These are phyloP conservation scores for Lentinula sp. DNA, from an alignment of 768 basidiomycete genomes.

Conservation along the genomic window DNA sequence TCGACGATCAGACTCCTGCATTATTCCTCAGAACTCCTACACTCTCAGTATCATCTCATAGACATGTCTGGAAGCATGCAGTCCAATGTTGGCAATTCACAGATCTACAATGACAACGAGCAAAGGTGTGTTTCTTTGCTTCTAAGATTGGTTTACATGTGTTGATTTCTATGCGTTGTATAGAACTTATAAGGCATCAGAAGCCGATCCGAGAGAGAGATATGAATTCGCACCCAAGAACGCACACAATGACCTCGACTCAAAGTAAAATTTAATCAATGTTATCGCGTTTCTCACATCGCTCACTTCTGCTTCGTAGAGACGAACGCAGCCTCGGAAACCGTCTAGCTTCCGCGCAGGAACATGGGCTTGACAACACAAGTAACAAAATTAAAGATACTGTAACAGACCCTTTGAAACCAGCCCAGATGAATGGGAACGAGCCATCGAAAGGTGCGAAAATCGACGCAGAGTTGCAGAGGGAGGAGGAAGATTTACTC, in stretches of 20 bases:
- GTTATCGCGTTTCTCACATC: too few species aligned
- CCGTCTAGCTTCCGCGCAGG: conserved; percentile 26
- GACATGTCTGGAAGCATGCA: conserved; percentile 27
- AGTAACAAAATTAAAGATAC: conserved; percentile 22
- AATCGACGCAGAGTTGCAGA: conserved; percentile 50
- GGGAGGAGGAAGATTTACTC: conserved; percentile 44
- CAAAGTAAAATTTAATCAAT: conserved; percentile 20
- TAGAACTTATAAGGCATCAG: conserved; percentile 5
- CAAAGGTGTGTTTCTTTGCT: conserved; percentile 28
- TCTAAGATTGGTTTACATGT: neutral
- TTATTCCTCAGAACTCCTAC: neutral
- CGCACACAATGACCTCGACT: conserved; percentile 33
- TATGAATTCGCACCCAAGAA: conserved; percentile 26
- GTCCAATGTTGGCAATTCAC: conserved; percentile 44
- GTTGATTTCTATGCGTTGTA: too few species aligned
- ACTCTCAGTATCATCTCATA: neutral
- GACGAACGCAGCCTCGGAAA: conserved; percentile 38
- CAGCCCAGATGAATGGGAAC: conserved; percentile 48
- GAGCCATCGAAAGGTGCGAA: conserved; percentile 52
- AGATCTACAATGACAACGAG: conserved; percentile 41
- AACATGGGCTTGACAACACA: conserved; percentile 24
- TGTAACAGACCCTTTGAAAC: conserved; percentile 38
- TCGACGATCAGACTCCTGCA: neutral
- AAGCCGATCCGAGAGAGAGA: conserved; percentile 14
- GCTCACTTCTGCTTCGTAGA: conserved; percentile 16